Base-by-base conservation (phyloP, 129 eudicot species). In the Escallonia rubra region DNA sequence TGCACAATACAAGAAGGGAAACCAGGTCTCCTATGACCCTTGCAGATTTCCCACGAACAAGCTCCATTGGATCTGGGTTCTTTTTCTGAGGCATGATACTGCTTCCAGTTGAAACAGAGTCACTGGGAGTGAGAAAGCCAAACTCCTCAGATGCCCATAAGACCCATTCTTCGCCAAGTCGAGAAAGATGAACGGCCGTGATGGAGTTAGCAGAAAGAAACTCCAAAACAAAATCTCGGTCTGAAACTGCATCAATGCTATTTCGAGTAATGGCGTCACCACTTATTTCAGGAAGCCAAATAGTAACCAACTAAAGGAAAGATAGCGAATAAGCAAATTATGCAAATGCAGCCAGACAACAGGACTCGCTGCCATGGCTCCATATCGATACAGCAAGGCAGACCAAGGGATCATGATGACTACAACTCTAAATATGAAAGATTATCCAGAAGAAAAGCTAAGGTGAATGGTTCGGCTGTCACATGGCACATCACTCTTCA, bases 101-200 rank as follows among this genome's bases (percentile, higher is more conserved):
- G 78, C 99, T 94, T 42, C 99, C 99, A 6, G 97, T 94, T 60
- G 99, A 94, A 76, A 94, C 99, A 3, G 97, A 82, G 69, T 90
- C 99, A 85, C 90, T 89, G 13, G 99, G 99, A 7, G 79, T 90
- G 60, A 94, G 50, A 67, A 90, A 94, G 11, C 99, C 99, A 75
- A 90, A 90, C 65, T 94, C 99, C 61, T 94, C 99, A 4, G 96
- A 89, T 8, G 99, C 99, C 99, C 99, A 94, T 65, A 94, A 78
- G 41, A 90, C 99, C 99, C 97, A 94, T 77, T 94, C 99, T 90
- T 94, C 99, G 73, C 96, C 97, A 55, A 94, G 90, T 60, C 99
- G 90, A 61, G 97, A 94, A 49, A 94, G 94, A 77, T 94, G 97
- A 79, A 90, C 71, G 52, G 94, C 97, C 4, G 78, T 82, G 54